A percentile compares a stretch with the other conserved stretches of the same genome.
Conservation (phyloP, 139 green algal species). For the Asterochloris erici region DNA sequence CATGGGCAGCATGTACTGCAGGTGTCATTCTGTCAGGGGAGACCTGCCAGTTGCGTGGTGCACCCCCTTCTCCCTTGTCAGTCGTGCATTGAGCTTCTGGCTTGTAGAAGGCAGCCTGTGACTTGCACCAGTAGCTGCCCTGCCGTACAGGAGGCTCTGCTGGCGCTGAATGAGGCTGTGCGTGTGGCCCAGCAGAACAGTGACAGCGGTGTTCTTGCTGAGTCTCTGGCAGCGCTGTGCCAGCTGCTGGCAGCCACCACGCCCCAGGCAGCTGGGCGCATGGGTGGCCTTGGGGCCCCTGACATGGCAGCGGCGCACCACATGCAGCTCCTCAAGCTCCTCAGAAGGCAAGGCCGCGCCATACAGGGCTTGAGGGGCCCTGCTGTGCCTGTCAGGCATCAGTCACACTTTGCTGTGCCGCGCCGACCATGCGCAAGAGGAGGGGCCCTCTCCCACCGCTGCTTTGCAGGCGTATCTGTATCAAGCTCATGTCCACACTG, state of each 20-base stretch:
- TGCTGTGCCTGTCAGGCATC: no score
- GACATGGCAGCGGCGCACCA: constrained; percentile 29
- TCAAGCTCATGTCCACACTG: no score
- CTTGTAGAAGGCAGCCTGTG: no score
- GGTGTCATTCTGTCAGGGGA: not conserved
- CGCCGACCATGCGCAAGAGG: no score
- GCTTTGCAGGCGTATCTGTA: no score
- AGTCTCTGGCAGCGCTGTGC: constrained; percentile 46
- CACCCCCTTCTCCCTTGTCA: not conserved
- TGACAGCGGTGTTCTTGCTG: constrained; percentile 39
- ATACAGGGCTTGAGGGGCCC: not conserved
- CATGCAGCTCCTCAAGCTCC: constrained; percentile 53
- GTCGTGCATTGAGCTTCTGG: not conserved
- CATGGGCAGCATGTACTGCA: not conserved
- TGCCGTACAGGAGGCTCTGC: constrained; percentile 38
- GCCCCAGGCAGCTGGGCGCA: constrained; percentile 8
- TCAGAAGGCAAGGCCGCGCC: constrained; percentile 29
- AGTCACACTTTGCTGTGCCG: no score
- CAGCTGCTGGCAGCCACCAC: constrained; percentile 39
- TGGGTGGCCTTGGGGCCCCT: constrained; percentile 16
- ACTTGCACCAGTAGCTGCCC: not conserved
- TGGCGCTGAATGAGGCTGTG: constrained; percentile 56
- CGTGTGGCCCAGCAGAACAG: constrained; percentile 46
- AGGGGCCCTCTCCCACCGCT: no score
- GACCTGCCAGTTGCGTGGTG: not conserved